Evolutionary conservation across 148 eudicot genomes (phyloP).

Genomic region (Polygonum maritimum): DNA sequence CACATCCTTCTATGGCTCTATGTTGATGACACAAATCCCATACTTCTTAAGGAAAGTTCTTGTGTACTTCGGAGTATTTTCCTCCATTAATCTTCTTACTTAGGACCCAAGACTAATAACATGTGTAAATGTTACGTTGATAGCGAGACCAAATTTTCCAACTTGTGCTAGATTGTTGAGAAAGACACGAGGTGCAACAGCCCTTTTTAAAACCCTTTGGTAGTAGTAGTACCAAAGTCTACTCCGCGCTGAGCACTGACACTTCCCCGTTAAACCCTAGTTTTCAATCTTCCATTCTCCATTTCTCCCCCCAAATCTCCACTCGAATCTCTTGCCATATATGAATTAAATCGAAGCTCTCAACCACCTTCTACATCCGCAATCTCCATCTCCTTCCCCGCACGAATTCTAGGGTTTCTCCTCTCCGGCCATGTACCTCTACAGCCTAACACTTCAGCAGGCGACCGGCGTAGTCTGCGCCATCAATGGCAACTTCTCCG

Average conservation of each 20-base stretch:
- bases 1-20: too few species aligned
- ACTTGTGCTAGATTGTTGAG: too few species aligned
- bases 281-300: background rate
- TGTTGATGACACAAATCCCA: too few species aligned
- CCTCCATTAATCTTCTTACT: too few species aligned
- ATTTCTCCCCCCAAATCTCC: background rate
- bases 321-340: background rate
- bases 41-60: too few species aligned
- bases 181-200: too few species aligned
- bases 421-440: conserved; percentile 55
- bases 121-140: too few species aligned
- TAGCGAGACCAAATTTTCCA: too few species aligned
- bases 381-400: background rate
- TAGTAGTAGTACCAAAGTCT: too few species aligned
- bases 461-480: conserved; percentile 76
- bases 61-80: too few species aligned
- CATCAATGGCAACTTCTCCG: conserved; percentile 87
- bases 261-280: background rate
- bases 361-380: background rate
- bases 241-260: background rate
- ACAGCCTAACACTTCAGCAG: conserved; percentile 80
- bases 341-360: background rate
- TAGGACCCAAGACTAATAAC: too few species aligned
- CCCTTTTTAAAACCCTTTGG: too few species aligned
- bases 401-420: background rate